Evolutionary conservation across 2,329 filamentous ascomycete genomes (phyloP), one percentile per base, ranked within the genome.

Genomic region (Exophiala calicioides): DNA sequence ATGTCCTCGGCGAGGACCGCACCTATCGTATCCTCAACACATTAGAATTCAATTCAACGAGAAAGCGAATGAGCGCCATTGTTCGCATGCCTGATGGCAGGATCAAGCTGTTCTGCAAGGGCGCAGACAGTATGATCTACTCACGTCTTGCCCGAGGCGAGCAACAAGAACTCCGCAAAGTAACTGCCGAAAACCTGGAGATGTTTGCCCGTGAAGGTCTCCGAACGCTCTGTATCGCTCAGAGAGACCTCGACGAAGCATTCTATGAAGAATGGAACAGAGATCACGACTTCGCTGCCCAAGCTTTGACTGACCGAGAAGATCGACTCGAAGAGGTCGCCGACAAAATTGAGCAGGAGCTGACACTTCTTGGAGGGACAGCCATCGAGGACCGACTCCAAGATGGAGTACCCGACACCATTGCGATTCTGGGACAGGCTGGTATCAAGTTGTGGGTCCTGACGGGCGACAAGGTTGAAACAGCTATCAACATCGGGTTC

Each of bases 371-470:
- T 16, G 93, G 93, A 52, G 93, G 93, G 34, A 98, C 93, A 13
- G 93, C 93, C 31, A 98, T 98, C 58, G 93, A 98, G 69, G 93
- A 98, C 75, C 84, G 90, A 59, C 77, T 98, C 20, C 93, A 98
- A 69, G 93, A 98, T 59, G 93, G 91, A 49, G 93, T 98, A 3
- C 93, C 93, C 5, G 93, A 97, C 64, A 91, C 93, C 0, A 98
- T 98, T 60, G 87, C 86, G 39, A 73, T 98, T 33, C 82, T 98
- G 41, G 91, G 86, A 21, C 82, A 90, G 62, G 93, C 93, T 43
- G 94, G 94, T 65, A 96, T 98, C 69, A 98, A 98, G 70, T 80
- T 98, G 5, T 98, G 93, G 93, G 93, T 98, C 43, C 74, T 98
- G 56, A 98, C 93, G 12, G 93, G 94, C 55, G 93, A 98, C 76